A percentile compares a stretch with the other conserved stretches of the same genome.
Conservation (phyloP, 1,284 basidiomycete genomes). For the Xerocomus cyaneibrunnescens region DNA sequence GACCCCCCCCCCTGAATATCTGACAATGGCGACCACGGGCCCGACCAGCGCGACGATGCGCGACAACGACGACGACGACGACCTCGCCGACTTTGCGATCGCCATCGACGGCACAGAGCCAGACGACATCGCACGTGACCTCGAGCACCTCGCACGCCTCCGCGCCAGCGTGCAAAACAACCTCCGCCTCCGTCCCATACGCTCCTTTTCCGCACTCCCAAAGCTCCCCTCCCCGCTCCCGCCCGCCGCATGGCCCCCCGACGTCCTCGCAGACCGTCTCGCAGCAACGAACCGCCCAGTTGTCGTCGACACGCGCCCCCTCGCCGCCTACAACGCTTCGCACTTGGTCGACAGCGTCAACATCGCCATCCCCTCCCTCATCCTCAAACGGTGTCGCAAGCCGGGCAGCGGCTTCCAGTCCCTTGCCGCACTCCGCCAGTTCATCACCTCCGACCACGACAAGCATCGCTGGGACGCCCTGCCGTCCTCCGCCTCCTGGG, state of each 20-base stretch:
- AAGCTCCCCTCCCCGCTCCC: constrained; percentile 30
- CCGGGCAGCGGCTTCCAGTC: constrained; percentile 60
- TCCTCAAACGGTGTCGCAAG: constrained; percentile 79
- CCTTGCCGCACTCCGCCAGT: constrained; percentile 69
- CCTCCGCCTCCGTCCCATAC: constrained; percentile 70
- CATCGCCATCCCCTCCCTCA: constrained; percentile 81
- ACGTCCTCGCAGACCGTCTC: constrained; percentile 51
- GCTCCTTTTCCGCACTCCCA: constrained; percentile 49
- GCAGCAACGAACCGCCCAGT: constrained; percentile 55
- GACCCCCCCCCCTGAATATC: constrained; percentile 23
- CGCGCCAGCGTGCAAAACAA: constrained; percentile 71
- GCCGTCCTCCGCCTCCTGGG: constrained; percentile 58
- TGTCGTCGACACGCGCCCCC: constrained; percentile 77
- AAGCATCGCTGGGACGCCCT: constrained; percentile 57
- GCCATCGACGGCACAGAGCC: constrained; percentile 30
- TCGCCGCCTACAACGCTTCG: constrained; percentile 58
- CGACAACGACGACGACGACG: constrained; percentile 14
- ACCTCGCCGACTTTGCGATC: constrained; percentile 24
- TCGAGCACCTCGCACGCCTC: constrained; percentile 64
- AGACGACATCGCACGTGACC: constrained; percentile 60
- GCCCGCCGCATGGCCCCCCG: constrained; percentile 41
- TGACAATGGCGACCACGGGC: too few relatives aligned
- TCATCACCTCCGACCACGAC: constrained; percentile 73
- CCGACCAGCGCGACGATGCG: constrained; percentile 18
- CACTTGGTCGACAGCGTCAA: constrained; percentile 73